Evolutionary conservation across 1,139 yeast species (phyloP).

Genomic region (Sugiyamaella castrensis): DNA sequence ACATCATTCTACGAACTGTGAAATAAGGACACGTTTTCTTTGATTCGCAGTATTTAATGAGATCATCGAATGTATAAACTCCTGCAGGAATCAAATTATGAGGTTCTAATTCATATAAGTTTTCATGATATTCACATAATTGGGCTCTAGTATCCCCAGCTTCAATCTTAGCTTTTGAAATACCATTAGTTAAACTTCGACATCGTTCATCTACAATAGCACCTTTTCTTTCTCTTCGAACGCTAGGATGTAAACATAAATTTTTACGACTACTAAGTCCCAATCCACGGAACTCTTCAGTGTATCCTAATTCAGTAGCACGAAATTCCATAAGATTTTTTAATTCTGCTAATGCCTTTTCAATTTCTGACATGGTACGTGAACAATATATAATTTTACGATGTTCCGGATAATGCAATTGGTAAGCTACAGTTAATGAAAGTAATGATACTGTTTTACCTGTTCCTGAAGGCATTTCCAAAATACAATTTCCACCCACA

Average conservation of each 20-base stretch:
- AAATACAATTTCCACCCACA: conserved; percentile 94
- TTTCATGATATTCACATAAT: conserved; percentile 86
- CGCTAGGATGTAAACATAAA: conserved; percentile 84
- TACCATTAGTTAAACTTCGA: conserved; percentile 90
- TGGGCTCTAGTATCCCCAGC: conserved; percentile 57
- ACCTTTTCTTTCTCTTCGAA: conserved; percentile 88
- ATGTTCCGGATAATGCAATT: conserved; percentile 92
- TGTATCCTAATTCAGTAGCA: conserved; percentile 73
- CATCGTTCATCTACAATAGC: conserved; percentile 93
- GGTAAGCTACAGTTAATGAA: conserved; percentile 91
- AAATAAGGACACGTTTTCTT: conserved; percentile 91
- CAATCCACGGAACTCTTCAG: conserved; percentile 80
- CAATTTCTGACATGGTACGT: conserved; percentile 99
- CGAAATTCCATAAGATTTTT: conserved; percentile 85
- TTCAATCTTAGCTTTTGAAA: conserved; percentile 65
- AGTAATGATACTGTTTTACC: conserved; percentile 93
- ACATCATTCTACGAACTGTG: conserved; percentile 96
- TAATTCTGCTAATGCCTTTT: conserved; percentile 93
- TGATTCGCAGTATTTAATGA: conserved; percentile 70
- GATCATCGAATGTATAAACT: conserved; percentile 86
- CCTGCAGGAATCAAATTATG: conserved; percentile 88
- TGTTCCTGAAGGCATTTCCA: conserved; percentile 99
- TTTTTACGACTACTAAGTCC: conserved; percentile 95
- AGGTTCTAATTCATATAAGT: conserved; percentile 78
- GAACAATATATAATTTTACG: conserved; percentile 94